Evolutionary conservation across 1,284 basidiomycete species (phyloP), one percentile per base, ranked within the genome.

Genomic region (Mycosarcoma maydis): DNA sequence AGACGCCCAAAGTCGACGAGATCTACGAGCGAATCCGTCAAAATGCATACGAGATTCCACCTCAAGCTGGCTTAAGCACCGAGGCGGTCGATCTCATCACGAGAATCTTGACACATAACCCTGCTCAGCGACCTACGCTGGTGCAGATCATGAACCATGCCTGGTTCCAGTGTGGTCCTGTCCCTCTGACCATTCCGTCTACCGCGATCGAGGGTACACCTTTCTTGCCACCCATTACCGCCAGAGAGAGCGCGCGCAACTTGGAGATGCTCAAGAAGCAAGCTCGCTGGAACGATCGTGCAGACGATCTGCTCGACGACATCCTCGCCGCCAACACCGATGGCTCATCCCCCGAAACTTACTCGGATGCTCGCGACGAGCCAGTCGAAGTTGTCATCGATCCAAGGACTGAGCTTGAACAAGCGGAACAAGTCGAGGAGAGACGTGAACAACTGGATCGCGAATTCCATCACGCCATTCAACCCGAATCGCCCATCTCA

Each of bases 381-480:
- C 32, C 68, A 4, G 41, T 64, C 22, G 65, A 64, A 20, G 53
- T 68, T 16, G 32, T 71, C 5, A 43, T 58, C 6, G 69, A 68
- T 23, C 46, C 74, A 0, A 36, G 78, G 19, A 59, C 52, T 43
- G 77, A 62, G 57, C 50, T 66, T 39, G 62, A 57, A 19, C 70
- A 72, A 23, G 62, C 72, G 14, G 78, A 80, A 48, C 56, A 59
- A 3, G 71, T 75, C 6, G 81, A 81, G 49, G 73, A 73, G 37
- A 73, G 80, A 33, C 65, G 79, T 11, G 79, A 76, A 48, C 66
- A 76, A 48, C 60, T 83, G 81, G 94, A 98, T 86, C 89, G 90
- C 77, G 94, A 97, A 82, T 95, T 96, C 87, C 89, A 92, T 84
- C 90, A 90, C 74, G 96, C 94, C 2, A 91, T 98, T 4, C 91